These are phyloP conservation scores for Barnettozyma sp. DNA, from an alignment of 805 yeast species.

Conservation along the genomic window DNA sequence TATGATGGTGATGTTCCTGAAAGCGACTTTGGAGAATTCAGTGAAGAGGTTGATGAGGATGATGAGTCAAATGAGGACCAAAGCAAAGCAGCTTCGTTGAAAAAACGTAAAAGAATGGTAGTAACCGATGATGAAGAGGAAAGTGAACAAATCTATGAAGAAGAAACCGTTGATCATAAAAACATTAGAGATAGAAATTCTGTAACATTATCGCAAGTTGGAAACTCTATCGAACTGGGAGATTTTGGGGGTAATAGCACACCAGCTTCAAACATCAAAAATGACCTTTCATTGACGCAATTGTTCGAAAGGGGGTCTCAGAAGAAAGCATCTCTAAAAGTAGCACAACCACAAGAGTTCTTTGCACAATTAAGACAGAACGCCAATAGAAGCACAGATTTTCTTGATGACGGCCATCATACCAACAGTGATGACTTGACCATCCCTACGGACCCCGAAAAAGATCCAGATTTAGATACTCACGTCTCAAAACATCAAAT, in stretches of 20 bases:
- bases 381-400: too few species aligned
- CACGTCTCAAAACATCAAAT: neutral
- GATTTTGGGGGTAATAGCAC: conserved; percentile 22
- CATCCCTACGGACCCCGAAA: neutral
- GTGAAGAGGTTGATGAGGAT: conserved; percentile 13
- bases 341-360: conserved; percentile 6
- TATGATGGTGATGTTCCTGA: conserved; percentile 20
- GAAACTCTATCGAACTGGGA: conserved; percentile 11
- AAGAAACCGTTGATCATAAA: neutral
- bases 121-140: conserved; percentile 16
- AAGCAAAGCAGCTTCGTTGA: conserved; percentile 1
- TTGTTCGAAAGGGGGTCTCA: conserved; percentile 20
- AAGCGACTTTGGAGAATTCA: conserved; percentile 15
- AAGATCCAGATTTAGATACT: neutral
- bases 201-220: neutral
- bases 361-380: conserved; percentile 16
- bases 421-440: neutral
- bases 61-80: conserved; percentile 8
- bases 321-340: neutral
- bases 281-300: conserved; percentile 19
- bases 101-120: conserved; percentile 10
- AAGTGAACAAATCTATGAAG: conserved; percentile 6
- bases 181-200: neutral
- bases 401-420: neutral
- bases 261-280: conserved; percentile 14